phyloP scores from a whole-genome alignment of 176 grass and related monocot species.

The Ensete ventricosum region DNA sequence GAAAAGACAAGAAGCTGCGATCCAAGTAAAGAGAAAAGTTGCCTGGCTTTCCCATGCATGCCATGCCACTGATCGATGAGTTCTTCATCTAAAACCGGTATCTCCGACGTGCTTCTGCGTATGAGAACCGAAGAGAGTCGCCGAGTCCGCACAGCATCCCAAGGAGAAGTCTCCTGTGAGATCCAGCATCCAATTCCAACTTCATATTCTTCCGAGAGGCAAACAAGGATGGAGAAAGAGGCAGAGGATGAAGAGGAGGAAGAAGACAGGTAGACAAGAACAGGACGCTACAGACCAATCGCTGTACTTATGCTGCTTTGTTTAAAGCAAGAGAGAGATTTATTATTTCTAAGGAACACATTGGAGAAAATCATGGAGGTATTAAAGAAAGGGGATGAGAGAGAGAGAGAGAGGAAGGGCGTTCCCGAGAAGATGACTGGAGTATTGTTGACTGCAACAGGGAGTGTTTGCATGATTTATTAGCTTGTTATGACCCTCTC shows the following conservation, averaged over 20 bases:
- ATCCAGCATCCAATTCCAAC: background rate
- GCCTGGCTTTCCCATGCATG: constrained; percentile 13
- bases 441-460: background rate
- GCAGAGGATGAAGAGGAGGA: background rate
- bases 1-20: background rate
- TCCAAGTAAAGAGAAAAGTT: background rate
- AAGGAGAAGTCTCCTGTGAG: too few relatives aligned
- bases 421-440: constrained; percentile 4
- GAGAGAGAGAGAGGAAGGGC: constrained; percentile 1
- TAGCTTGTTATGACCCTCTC: background rate
- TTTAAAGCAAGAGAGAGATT: background rate
- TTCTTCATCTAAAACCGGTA: background rate
- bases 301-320: background rate
- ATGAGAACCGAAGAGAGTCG: too few relatives aligned
- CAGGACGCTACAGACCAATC: too few relatives aligned
- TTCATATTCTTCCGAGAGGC: background rate
- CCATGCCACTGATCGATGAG: background rate
- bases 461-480: background rate
- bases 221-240: background rate
- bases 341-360: background rate
- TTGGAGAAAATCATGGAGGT: constrained; percentile 3
- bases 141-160: too few relatives aligned
- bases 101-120: too few relatives aligned
- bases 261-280: background rate
- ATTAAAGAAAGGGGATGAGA: background rate